Conservation (phyloP, 805 yeast species). For the Isabelozyma rhagii region DNA sequence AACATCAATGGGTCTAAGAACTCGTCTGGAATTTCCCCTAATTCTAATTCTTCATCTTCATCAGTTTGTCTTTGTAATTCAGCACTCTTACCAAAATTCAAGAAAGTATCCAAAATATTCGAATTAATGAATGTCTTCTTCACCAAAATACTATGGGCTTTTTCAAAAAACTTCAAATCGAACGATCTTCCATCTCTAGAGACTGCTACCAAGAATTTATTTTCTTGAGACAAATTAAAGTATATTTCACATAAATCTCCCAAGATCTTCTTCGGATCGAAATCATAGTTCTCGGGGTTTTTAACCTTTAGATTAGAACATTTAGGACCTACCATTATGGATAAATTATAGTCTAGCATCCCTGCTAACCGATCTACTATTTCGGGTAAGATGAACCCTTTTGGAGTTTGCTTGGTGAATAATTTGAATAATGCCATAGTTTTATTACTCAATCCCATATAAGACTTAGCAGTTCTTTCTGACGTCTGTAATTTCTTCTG, state of each 20-base stretch:
- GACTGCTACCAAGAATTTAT: constrained; percentile 71
- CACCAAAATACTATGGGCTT: constrained; percentile 67
- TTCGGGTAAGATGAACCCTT: constrained; percentile 81
- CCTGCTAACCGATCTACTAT: constrained; percentile 92
- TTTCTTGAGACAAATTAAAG: constrained; percentile 63
- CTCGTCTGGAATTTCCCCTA: constrained; percentile 95
- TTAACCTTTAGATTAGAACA: constrained; percentile 84
- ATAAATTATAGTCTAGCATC: constrained; percentile 90
- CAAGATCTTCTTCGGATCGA: constrained; percentile 74
- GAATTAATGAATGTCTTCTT: constrained; percentile 48
- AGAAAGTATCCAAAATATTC: constrained; percentile 49
- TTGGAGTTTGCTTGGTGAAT: constrained; percentile 83
- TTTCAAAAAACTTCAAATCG: constrained; percentile 57
- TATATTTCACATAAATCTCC: constrained; percentile 71
- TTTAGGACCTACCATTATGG: constrained; percentile 92
- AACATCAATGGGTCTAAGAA: constrained; percentile 96
- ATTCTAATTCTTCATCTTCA: constrained; percentile 80
- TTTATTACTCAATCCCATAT: constrained; percentile 78
- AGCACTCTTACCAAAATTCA: constrained; percentile 62
- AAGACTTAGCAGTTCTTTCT: constrained; percentile 76
- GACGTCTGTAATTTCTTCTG: constrained; percentile 53
- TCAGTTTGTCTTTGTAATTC: constrained; percentile 56
- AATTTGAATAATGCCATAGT: constrained; percentile 75
- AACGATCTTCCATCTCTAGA: constrained; percentile 93
- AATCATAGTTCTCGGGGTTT: constrained; percentile 77